Percentiles rank a stretch among this genome's conserved stretches.
These are phyloP conservation scores for Paramecium tetraurelia DNA, from an alignment of 73 alveolate species.

Conservation along the genomic window DNA sequence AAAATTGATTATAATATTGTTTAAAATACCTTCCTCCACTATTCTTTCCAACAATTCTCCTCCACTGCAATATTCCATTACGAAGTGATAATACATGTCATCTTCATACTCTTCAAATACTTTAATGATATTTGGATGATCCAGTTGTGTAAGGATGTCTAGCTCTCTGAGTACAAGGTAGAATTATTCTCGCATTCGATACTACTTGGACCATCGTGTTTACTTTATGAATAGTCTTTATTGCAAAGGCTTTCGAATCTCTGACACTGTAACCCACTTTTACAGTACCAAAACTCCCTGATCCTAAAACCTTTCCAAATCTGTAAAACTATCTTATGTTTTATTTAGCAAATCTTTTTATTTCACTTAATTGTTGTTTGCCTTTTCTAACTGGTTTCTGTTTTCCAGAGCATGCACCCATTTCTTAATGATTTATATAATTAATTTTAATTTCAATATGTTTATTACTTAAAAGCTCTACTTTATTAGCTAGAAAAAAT, in stretches of 20 bases:
- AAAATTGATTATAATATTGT: neutral
- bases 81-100: slow-evolving; percentile 73
- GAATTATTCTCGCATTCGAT: slow-evolving; percentile 52
- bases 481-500: neutral
- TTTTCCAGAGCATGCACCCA: slow-evolving; percentile 25
- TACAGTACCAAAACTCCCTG: slow-evolving; percentile 96
- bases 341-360: slow-evolving; percentile 30
- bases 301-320: slow-evolving; percentile 85
- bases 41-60: slow-evolving; percentile 70
- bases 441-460: neutral
- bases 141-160: slow-evolving; percentile 68
- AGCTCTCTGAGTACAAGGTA: slow-evolving; percentile 70
- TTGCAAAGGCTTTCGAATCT: slow-evolving; percentile 47
- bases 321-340: slow-evolving; percentile 67
- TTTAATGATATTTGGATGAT: slow-evolving; percentile 84
- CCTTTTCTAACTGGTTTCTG: neutral
- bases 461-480: neutral
- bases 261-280: slow-evolving; percentile 62
- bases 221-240: slow-evolving; percentile 57
- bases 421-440: neutral
- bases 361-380: neutral
- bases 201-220: slow-evolving; percentile 17
- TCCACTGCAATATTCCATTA: slow-evolving; percentile 79
- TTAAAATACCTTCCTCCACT: neutral
- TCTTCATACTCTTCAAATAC: slow-evolving; percentile 78